Evolutionary conservation across 139 green algal genomes (phyloP).

Genomic region (Closterium sp.): DNA sequence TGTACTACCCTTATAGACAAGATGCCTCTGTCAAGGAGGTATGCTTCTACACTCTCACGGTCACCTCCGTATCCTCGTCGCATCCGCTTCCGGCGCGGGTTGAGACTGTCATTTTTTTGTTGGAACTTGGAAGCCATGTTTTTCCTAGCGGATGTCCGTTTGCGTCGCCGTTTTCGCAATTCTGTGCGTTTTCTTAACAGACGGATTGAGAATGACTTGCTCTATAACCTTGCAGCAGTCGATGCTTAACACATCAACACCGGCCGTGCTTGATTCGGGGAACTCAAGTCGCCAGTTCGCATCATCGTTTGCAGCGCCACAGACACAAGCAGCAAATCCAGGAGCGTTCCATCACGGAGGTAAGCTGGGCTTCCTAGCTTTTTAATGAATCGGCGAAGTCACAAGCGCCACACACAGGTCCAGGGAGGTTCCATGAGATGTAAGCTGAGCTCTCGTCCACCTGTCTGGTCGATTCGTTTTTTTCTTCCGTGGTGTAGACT

Average conservation of each 20-base stretch:
- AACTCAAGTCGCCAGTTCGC: slow-evolving; percentile 27
- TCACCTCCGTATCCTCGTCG: neutral
- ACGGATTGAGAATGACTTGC: neutral
- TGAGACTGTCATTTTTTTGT: neutral
- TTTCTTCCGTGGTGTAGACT: neutral
- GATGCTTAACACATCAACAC: slow-evolving; percentile 37
- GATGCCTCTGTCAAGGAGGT: slow-evolving; percentile 46
- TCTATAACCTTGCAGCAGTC: slow-evolving; percentile 16
- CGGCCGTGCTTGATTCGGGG: slow-evolving; percentile 41
- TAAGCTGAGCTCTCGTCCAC: neutral
- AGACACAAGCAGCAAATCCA: slow-evolving; percentile 39
- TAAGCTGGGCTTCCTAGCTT: neutral
- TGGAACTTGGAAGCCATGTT: neutral
- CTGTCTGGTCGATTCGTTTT: neutral
- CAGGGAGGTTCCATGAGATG: neutral
- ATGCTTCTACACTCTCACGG: neutral
- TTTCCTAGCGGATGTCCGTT: neutral
- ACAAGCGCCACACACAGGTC: too few species aligned
- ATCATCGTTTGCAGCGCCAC: slow-evolving; percentile 38
- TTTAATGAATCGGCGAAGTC: neutral
- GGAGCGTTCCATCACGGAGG: slow-evolving; percentile 43
- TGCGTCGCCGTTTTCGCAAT: neutral
- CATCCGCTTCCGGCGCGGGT: neutral
- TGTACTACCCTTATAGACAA: slow-evolving; percentile 46
- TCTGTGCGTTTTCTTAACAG: neutral